Base-by-base conservation (phyloP, 805 yeast genomes). In the Yarrowia phangngaensis region DNA sequence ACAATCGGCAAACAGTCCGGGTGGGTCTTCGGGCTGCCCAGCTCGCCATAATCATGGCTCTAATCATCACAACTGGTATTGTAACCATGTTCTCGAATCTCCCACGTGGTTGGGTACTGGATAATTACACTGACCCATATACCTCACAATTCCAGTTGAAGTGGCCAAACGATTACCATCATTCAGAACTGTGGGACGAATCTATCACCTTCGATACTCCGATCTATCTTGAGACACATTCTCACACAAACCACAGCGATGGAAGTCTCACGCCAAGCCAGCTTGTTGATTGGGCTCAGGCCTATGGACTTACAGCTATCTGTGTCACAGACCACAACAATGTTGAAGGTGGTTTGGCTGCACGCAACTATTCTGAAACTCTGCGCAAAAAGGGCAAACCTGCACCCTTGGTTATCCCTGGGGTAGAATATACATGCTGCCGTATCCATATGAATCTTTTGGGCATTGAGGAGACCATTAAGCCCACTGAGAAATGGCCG, bases 391-490 rank as follows among this genome's bases (percentile, higher is more conserved):
- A 41, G 14, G 27, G 30, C 9, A 16, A 35, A 14, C 31, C 50
- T 15, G 52, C 48, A 11, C 38, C 55, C 11, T 26, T 57, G 23
- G 60, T 57, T 2, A 53, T 57, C 26, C 60, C 60, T 2, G 60
- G 60, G 3, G 51, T 56, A 30, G 60, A 57, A 34, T 57, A 23
- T 32, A 56, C 59, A 3, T 57, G 59, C 23, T 57, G 60, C 20
- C 51, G 60, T 4, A 56, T 57, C 20, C 59, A 56, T 29, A 57
- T 57, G 60, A 57, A 57, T 40, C 51, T 57, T 30, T 17, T 57
- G 9, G 60, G 60, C 9, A 52, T 57, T 11, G 55, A 55, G 17
- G 56, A 53, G 33, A 54, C 60, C 5, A 56, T 57, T 17, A 32
- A 32, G 32, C 60, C 60, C 5, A 12, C 53, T 2, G 33, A 26